Evolutionary conservation across 2,329 filamentous ascomycete genomes (phyloP).

Genomic region (Diaporthe aspalathi): DNA sequence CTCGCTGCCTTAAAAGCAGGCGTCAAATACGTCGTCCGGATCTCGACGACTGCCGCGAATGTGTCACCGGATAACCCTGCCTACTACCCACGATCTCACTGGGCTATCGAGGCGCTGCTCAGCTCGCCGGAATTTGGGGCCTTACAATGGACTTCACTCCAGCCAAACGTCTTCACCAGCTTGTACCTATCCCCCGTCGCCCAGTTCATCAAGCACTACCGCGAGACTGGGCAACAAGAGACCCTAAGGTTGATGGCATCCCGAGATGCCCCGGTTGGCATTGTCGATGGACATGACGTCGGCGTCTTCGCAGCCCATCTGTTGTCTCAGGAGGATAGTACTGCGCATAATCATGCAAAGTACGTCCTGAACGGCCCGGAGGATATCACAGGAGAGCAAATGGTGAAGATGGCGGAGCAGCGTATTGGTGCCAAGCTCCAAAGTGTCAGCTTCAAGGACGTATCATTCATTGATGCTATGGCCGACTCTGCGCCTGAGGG

Average conservation of each 20-base stretch:
- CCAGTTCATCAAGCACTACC: background rate
- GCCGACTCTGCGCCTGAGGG: background rate
- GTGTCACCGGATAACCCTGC: background rate
- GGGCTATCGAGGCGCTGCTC: conserved; percentile 19
- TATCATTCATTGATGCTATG: background rate
- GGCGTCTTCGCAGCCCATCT: conserved; percentile 2
- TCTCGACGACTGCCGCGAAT: background rate
- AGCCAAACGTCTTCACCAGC: background rate
- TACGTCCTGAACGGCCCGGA: background rate
- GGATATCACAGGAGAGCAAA: conserved; percentile 4
- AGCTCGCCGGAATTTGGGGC: background rate
- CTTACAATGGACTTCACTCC: conserved; percentile 10
- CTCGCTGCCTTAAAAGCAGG: conserved; percentile 1
- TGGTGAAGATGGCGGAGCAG: conserved; percentile 1
- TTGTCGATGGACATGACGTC: conserved; percentile 9
- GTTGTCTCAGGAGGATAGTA: background rate
- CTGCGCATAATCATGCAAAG: background rate
- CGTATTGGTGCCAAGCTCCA: conserved; percentile 2
- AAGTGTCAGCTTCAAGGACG: conserved; percentile 5
- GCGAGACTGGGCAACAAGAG: background rate
- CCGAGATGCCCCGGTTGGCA: conserved; percentile 1
- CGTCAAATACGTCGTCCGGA: background rate
- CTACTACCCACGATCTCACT: conserved; percentile 10
- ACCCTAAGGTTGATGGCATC: background rate
- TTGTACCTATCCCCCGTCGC: background rate